phyloP scores from a whole-genome alignment of 495 filamentous ascomycete species.

The Penicillium pulvis region DNA sequence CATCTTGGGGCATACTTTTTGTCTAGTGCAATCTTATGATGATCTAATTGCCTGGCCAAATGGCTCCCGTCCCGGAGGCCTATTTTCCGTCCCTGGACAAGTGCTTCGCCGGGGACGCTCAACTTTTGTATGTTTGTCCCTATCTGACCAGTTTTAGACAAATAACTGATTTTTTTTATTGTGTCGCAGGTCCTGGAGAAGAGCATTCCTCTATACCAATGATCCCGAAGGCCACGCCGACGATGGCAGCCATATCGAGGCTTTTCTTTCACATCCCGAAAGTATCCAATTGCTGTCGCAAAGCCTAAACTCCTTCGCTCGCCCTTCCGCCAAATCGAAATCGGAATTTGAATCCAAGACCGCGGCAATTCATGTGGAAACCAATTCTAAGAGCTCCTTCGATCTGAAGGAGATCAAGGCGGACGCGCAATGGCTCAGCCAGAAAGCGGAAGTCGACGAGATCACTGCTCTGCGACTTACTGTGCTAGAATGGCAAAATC shows the following conservation, averaged over 20 bases:
- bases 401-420: slow-evolving; percentile 81
- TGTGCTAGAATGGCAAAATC: slow-evolving; percentile 80
- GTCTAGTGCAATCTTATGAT: slow-evolving; percentile 39
- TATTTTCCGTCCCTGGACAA: slow-evolving; percentile 67
- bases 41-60: slow-evolving; percentile 62
- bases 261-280: slow-evolving; percentile 68
- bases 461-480: slow-evolving; percentile 78
- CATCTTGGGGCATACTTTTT: slow-evolving; percentile 11
- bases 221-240: slow-evolving; percentile 51
- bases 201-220: slow-evolving; percentile 65
- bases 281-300: slow-evolving; percentile 65
- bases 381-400: slow-evolving; percentile 65
- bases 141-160: neutral
- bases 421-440: slow-evolving; percentile 83
- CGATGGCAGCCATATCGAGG: slow-evolving; percentile 50
- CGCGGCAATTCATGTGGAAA: slow-evolving; percentile 83
- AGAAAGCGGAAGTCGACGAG: slow-evolving; percentile 75
- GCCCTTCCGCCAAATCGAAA: slow-evolving; percentile 61
- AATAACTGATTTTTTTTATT: slow-evolving; percentile 1
- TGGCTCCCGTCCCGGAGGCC: slow-evolving; percentile 64
- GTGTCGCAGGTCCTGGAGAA: slow-evolving; percentile 69
- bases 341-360: slow-evolving; percentile 82
- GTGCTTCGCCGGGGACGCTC: slow-evolving; percentile 59
- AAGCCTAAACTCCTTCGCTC: slow-evolving; percentile 63
- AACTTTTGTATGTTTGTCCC: slow-evolving; percentile 53